phyloP scores from a whole-genome alignment of 2,329 filamentous ascomycete species.

The Cytospora mali region DNA sequence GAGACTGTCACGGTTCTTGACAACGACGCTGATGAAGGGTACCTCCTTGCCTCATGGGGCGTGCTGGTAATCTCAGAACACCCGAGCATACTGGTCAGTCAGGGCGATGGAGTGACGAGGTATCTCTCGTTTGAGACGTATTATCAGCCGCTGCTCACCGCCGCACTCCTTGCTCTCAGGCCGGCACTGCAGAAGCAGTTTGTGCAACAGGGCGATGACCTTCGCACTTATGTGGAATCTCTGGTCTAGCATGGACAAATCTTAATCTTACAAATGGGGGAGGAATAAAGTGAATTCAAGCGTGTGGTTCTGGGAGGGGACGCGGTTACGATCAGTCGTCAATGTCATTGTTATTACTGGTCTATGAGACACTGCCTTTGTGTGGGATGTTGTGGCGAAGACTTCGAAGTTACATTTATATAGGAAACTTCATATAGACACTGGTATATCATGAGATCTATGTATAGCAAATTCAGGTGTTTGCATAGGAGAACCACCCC shows the following conservation, averaged over 20 bases:
- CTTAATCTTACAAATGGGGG: neutral
- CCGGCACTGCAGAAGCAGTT: slow-evolving; percentile 9
- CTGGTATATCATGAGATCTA: neutral
- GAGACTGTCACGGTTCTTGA: slow-evolving; percentile 33
- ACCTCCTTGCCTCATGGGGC: slow-evolving; percentile 15
- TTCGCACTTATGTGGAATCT: slow-evolving; percentile 6
- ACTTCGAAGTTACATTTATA: no score
- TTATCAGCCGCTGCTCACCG: slow-evolving; percentile 31
- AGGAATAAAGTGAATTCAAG: no score
- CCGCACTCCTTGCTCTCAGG: slow-evolving; percentile 26
- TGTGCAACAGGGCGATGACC: slow-evolving; percentile 10
- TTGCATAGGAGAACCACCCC: neutral
- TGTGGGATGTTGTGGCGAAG: no score
- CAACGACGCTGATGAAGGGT: slow-evolving; percentile 8
- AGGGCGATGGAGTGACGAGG: slow-evolving; percentile 31
- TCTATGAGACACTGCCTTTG: no score
- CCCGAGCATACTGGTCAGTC: slow-evolving; percentile 32
- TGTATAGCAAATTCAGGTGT: neutral
- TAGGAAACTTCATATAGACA: no score
- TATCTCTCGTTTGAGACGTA: slow-evolving; percentile 37
- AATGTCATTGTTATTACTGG: no score
- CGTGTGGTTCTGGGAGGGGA: neutral
- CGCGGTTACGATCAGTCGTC: neutral
- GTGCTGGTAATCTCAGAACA: slow-evolving; percentile 3
- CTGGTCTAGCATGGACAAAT: neutral